phyloP scores from a whole-genome alignment of 495 filamentous ascomycete species.

The Podospora bellae-mahoneyi region DNA sequence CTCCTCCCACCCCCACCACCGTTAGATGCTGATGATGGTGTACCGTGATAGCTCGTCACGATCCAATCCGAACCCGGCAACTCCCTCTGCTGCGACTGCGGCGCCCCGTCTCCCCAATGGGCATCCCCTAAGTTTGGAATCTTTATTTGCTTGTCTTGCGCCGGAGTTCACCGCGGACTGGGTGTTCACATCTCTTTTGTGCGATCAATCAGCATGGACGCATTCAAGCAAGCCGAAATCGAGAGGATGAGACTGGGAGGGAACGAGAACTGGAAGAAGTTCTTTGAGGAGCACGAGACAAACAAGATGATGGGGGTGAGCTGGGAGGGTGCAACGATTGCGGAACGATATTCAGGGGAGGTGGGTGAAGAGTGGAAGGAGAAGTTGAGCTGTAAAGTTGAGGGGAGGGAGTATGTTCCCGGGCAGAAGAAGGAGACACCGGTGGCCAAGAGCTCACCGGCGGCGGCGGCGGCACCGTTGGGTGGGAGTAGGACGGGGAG shows the following conservation, averaged over 20 bases:
- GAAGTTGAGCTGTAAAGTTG: constrained; percentile 76
- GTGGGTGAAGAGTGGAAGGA: constrained; percentile 97
- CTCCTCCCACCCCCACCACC: neutral
- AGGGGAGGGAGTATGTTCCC: constrained; percentile 75
- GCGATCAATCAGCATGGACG: constrained; percentile 94
- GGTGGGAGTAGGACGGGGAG: constrained; percentile 61
- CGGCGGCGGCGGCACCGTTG: constrained; percentile 49
- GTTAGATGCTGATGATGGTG: neutral
- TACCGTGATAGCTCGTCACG: constrained; percentile 61
- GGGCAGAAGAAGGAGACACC: constrained; percentile 45
- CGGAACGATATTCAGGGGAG: constrained; percentile 79
- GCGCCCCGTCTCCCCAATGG: constrained; percentile 95
- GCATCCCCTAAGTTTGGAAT: constrained; percentile 68
- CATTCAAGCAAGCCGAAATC: constrained; percentile 85
- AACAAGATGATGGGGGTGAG: constrained; percentile 55
- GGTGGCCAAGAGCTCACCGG: constrained; percentile 12
- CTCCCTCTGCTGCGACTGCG: constrained; percentile 87
- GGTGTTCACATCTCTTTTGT: constrained; percentile 99
- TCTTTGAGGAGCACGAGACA: constrained; percentile 70
- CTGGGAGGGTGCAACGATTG: constrained; percentile 78
- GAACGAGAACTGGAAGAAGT: constrained; percentile 78
- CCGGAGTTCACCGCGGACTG: constrained; percentile 88
- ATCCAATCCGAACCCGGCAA: constrained; percentile 87
- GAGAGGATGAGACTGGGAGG: constrained; percentile 82
- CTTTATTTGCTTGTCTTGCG: constrained; percentile 96